Percentiles rank a stretch among this genome's conserved stretches.
phyloP scores from a whole-genome alignment of 345 rosid genomes.

The Gossypium arboreum region DNA sequence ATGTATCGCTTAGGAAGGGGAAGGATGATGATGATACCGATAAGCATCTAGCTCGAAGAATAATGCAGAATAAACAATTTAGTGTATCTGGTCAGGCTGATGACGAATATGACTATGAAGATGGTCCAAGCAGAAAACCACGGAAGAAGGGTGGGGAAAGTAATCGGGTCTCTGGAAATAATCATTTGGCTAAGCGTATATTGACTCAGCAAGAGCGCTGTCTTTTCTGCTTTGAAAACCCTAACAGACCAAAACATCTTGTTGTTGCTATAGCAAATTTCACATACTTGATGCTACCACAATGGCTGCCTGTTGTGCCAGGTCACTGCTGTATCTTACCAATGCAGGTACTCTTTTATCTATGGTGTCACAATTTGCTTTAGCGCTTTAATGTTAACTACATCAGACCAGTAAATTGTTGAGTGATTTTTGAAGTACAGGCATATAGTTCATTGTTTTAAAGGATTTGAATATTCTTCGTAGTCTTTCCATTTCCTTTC shows the following conservation, averaged over 20 bases:
- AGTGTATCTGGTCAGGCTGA: slow-evolving; percentile 73
- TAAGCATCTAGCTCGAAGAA: slow-evolving; percentile 65
- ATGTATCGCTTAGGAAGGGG: slow-evolving; percentile 38
- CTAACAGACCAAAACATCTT: slow-evolving; percentile 75
- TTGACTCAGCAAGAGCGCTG: slow-evolving; percentile 95
- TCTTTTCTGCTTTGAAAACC: slow-evolving; percentile 88
- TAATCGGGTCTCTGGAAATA: slow-evolving; percentile 38
- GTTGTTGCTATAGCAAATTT: slow-evolving; percentile 87
- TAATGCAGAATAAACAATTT: slow-evolving; percentile 64
- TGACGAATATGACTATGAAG: slow-evolving; percentile 90
- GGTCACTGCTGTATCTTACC: slow-evolving; percentile 94
- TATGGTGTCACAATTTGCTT: neutral
- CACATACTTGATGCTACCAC: slow-evolving; percentile 86
- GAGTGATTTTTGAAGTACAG: neutral
- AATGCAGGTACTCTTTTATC: slow-evolving; percentile 52
- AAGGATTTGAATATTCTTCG: neutral
- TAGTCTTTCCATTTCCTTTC: neutral
- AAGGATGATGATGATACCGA: slow-evolving; percentile 69
- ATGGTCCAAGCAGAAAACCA: slow-evolving; percentile 57
- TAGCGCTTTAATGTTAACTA: neutral
- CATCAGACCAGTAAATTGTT: neutral
- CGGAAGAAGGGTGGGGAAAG: slow-evolving; percentile 38
- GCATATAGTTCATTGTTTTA: neutral
- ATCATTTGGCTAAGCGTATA: slow-evolving; percentile 45
- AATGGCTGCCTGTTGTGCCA: slow-evolving; percentile 61